Evolutionary conservation across 371 early-diverging fungal species (phyloP).

Genomic region (Amoeboaphelidium protococcarum): DNA sequence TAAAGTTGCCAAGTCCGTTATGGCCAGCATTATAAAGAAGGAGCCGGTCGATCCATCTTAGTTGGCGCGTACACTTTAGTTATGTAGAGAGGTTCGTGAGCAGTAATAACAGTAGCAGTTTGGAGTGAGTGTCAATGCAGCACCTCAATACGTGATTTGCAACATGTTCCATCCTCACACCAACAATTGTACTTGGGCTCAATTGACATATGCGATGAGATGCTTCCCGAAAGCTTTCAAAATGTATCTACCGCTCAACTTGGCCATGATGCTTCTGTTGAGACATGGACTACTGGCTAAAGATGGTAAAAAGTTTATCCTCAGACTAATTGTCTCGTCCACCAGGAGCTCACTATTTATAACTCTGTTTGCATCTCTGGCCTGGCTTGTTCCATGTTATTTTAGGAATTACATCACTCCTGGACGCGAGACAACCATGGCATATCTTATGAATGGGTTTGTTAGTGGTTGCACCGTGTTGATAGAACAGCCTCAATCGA

Average conservation of each 20-base stretch:
- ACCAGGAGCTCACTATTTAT: not conserved
- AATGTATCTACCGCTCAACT: not conserved
- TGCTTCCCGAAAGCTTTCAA: not conserved
- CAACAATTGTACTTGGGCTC: not conserved
- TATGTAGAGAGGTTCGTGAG: no score
- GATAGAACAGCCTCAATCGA: not conserved
- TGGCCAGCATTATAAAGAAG: no score
- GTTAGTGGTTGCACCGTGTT: not conserved
- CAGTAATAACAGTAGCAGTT: no score
- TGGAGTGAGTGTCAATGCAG: no score
- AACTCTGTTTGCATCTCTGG: not conserved
- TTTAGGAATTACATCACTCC: not conserved
- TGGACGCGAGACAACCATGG: not conserved
- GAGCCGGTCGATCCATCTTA: no score
- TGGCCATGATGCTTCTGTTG: not conserved
- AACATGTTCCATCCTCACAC: not conserved
- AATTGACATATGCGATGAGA: not conserved
- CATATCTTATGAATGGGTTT: not conserved
- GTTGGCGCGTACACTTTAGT: no score
- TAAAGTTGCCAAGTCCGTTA: no score
- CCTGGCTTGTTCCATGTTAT: not conserved
- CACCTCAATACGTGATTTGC: not conserved
- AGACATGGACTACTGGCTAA: not conserved
- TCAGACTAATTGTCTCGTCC: not conserved
- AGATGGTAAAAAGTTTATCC: not conserved